Percentiles rank a stretch among this genome's conserved stretches.
Evolutionary conservation across 2,329 filamentous ascomycete species (phyloP).

Genomic region (Botrytis hyacinthi): DNA sequence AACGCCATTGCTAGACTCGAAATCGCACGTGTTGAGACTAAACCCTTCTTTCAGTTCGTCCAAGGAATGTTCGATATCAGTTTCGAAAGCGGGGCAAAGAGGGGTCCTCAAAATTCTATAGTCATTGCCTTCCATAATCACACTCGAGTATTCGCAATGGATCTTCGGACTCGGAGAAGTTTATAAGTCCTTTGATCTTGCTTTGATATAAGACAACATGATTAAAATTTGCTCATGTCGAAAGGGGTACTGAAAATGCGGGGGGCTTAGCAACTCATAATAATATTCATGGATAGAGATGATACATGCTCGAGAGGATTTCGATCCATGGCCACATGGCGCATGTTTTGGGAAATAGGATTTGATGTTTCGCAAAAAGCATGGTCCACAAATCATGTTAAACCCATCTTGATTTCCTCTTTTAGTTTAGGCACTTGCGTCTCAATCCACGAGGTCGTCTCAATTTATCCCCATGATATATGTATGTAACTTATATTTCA

Average conservation of each 20-base stretch:
- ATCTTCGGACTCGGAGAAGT: not conserved
- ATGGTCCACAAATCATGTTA: not conserved
- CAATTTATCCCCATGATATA: not conserved
- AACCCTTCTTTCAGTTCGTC: not conserved
- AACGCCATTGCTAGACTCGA: not conserved
- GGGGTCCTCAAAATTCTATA: too few relatives aligned
- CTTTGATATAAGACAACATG: not conserved
- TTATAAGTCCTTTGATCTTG: not conserved
- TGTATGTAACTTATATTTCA: not conserved
- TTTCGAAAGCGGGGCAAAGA: not conserved
- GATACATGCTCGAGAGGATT: not conserved
- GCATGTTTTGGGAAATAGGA: not conserved
- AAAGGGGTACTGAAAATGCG: not conserved
- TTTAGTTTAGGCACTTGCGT: not conserved
- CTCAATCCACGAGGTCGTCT: not conserved
- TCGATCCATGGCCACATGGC: not conserved
- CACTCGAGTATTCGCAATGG: not conserved
- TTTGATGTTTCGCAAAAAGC: not conserved
- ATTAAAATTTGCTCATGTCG: not conserved
- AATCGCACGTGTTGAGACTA: not conserved
- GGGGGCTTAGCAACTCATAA: not conserved
- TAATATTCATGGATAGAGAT: not conserved
- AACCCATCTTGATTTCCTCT: not conserved
- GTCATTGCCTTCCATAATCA: not conserved
- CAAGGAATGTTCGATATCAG: not conserved